Evolutionary conservation across 805 yeast genomes (phyloP).

Genomic region (Hemisphaericaspora nanyangensis): DNA sequence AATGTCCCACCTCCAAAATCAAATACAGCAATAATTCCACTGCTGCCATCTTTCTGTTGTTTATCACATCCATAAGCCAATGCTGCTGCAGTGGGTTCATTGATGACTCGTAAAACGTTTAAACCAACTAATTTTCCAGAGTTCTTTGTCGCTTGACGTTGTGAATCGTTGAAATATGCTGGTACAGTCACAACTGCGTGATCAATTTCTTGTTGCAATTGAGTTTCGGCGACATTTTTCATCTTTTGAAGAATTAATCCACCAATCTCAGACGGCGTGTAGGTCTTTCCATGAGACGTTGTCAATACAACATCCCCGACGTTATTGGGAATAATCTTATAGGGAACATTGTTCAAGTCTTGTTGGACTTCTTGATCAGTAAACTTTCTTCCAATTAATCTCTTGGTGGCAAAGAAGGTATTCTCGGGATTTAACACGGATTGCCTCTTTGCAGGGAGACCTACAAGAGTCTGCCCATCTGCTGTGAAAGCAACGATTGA

Average conservation of each 20-base stretch:
- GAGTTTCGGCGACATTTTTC: constrained; percentile 62
- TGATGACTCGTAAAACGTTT: constrained; percentile 69
- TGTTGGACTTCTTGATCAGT: constrained; percentile 67
- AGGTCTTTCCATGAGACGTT: constrained; percentile 39
- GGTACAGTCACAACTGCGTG: constrained; percentile 85
- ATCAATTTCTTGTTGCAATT: constrained; percentile 41
- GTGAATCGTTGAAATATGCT: constrained; percentile 75
- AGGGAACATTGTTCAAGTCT: constrained; percentile 62
- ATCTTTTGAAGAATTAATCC: constrained; percentile 61
- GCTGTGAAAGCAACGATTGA: constrained; percentile 61
- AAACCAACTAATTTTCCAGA: constrained; percentile 76
- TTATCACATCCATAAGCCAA: constrained; percentile 73
- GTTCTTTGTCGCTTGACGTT: constrained; percentile 78
- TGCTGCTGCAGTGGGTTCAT: constrained; percentile 87
- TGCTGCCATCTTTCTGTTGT: constrained; percentile 33
- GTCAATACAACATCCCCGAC: constrained; percentile 73
- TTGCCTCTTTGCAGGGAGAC: constrained; percentile 74
- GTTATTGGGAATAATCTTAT: constrained; percentile 51
- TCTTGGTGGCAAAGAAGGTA: constrained; percentile 78
- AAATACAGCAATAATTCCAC: constrained; percentile 53
- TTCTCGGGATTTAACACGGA: constrained; percentile 71
- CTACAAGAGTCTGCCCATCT: constrained; percentile 46
- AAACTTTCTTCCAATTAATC: constrained; percentile 72
- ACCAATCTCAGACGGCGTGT: constrained; percentile 71
- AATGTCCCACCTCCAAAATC: constrained; percentile 87